A percentile compares a stretch with the other conserved stretches of the same genome.
These are phyloP conservation scores for Colletotrichum magnum DNA, from an alignment of 2,329 filamentous ascomycete species.

Conservation along the genomic window DNA sequence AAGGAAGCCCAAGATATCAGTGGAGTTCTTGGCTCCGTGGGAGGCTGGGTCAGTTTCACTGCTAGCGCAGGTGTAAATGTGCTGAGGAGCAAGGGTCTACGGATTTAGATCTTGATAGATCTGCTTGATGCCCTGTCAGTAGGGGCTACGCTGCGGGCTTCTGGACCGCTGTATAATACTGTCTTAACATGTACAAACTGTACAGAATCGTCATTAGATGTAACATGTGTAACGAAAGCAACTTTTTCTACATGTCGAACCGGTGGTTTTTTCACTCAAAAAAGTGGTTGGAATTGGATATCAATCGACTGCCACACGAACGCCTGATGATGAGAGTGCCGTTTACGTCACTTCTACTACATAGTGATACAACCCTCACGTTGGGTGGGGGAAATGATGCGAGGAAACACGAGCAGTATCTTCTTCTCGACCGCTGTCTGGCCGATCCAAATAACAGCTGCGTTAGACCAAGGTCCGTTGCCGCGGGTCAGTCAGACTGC, in stretches of 20 bases:
- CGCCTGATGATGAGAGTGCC: too few species aligned
- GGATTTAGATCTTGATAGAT: conserved; percentile 68
- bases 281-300: too few species aligned
- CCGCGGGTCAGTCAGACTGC: conserved; percentile 71
- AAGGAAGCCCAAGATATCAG: conserved; percentile 77
- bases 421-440: too few species aligned
- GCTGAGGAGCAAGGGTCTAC: conserved; percentile 87
- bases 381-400: too few species aligned
- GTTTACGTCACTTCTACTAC: too few species aligned
- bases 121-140: too few species aligned
- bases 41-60: conserved; percentile 88
- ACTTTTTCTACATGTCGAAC: not conserved
- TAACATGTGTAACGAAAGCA: not conserved
- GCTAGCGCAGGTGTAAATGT: conserved; percentile 84
- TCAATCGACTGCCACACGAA: too few species aligned
- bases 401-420: too few species aligned
- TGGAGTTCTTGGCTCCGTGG: conserved; percentile 72
- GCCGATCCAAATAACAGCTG: too few species aligned
- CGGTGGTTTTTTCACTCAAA: not conserved
- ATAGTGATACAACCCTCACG: too few species aligned
- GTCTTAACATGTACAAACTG: conserved; percentile 21
- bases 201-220: conserved; percentile 5
- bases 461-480: conserved; percentile 61
- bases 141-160: too few species aligned
- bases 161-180: conserved; percentile 1